Base-by-base conservation (phyloP, 169 alveolate species). In the Babesia caballi region DNA sequence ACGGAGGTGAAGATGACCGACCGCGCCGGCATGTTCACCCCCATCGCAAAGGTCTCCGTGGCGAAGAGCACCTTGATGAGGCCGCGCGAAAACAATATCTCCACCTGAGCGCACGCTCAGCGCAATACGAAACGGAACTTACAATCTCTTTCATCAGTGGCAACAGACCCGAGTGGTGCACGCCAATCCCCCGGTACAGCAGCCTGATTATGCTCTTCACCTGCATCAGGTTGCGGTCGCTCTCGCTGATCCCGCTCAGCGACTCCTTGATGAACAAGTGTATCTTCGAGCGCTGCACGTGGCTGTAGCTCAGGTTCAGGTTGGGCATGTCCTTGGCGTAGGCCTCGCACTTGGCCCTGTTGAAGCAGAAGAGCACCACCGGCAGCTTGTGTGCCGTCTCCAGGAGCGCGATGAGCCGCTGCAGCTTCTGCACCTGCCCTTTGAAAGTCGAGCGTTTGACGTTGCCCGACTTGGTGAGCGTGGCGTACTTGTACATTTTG, bases 31-130 rank as follows among this genome's bases (percentile, higher is more conserved):
- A 97, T 96, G 88, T 98, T 98, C 33, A 98, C 94, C 4, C 99
- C 99, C 96, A 98, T 97, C 35, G 99, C 99, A 84, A 98, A 95
- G 4, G 99, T 97, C 71, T 97, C 98, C 2, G 99, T 98, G 0
- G 99, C 99, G 82, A 97, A 97, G 40, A 98, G 82, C 8, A 97
- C 96, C 73, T 97, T 96, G 8, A 97, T 91, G 38, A 96, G 88
- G 3, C 99, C 99, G 57, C 96, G 84, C 36, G 98, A 92, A 85
- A 97, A 98, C 44, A 97, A 85, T 28, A 97, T 96, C 84, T 98
- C 99, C 25, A 91, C 91, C 94, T 86, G 75, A 3, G 21, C 8
- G 25, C 21, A 23, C 23, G 27, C 8, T 12, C n/a, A n/a, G n/a
- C n/a, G n/a, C n/a, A n/a, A n/a, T 30, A 4, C 8, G 30, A 23